Evolutionary conservation across 2,329 filamentous ascomycete genomes (phyloP).

Genomic region (Fusarium annulatum): DNA sequence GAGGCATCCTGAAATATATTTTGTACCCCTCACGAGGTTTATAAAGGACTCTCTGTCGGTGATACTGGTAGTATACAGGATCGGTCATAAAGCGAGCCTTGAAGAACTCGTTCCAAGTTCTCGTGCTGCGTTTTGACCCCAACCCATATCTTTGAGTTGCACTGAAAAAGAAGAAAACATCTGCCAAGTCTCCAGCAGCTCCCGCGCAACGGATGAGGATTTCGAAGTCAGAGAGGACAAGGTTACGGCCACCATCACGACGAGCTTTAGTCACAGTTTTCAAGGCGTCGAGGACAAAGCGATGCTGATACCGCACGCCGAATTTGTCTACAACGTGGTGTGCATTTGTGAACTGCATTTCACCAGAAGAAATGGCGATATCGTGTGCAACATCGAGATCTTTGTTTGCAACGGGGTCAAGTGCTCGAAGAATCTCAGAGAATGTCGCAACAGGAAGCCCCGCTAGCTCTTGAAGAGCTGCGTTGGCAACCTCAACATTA

Average conservation of each 20-base stretch:
- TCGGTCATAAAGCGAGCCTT: conserved; percentile 60
- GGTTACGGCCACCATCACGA: conserved; percentile 33
- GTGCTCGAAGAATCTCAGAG: conserved; percentile 69
- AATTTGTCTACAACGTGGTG: conserved; percentile 54
- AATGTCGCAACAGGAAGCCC: conserved; percentile 66
- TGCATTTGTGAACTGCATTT: conserved; percentile 54
- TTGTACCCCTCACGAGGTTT: conserved; percentile 53
- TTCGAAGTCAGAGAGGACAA: conserved; percentile 57
- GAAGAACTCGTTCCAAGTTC: conserved; percentile 59
- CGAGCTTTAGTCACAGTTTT: conserved; percentile 51
- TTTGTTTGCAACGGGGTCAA: conserved; percentile 67
- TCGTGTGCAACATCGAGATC: conserved; percentile 61
- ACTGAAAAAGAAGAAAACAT: conserved; percentile 50
- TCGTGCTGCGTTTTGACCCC: conserved; percentile 46
- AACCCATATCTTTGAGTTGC: conserved; percentile 45
- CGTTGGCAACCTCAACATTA: conserved; percentile 30
- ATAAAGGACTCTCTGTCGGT: conserved; percentile 54
- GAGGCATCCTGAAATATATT: conserved; percentile 13
- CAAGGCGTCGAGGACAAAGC: conserved; percentile 51
- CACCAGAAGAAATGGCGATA: conserved; percentile 53
- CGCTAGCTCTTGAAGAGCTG: conserved; percentile 48
- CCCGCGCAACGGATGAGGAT: conserved; percentile 61
- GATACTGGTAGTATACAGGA: conserved; percentile 59
- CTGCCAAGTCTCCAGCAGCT: conserved; percentile 53
- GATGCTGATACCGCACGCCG: conserved; percentile 58